These are phyloP conservation scores for Backusella tarrabulga DNA, from an alignment of 192 early-diverging fungal species.

Conservation along the genomic window DNA sequence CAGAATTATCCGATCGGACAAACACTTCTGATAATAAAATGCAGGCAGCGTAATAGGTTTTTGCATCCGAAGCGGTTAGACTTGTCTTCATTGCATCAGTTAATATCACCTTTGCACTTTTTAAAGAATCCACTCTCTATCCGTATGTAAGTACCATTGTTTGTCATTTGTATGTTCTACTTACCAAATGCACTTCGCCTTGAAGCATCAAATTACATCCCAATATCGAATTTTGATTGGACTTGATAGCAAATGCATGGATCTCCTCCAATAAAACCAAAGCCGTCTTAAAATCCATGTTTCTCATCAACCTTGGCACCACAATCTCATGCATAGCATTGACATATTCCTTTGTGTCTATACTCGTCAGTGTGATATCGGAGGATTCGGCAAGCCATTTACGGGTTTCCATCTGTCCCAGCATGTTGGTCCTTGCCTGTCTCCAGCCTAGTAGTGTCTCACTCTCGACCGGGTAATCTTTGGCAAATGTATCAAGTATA, in stretches of 20 bases:
- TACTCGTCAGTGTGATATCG: not conserved
- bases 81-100: slow-evolving; percentile 3
- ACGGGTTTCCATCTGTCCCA: not conserved
- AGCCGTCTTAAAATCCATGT: not conserved
- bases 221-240: not conserved
- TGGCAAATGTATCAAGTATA: not conserved
- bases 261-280: not conserved
- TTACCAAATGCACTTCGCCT: not conserved
- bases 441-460: slow-evolving; percentile 2
- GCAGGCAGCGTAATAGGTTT: not conserved
- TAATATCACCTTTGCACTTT: not conserved
- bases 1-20: not conserved
- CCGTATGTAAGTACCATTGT: not conserved
- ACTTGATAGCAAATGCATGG: not conserved
- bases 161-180: not conserved
- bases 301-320: not conserved
- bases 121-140: not conserved
- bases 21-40: not conserved
- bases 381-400: not conserved
- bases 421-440: not conserved
- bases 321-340: not conserved
- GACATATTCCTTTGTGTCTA: not conserved
- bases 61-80: not conserved
- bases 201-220: slow-evolving; percentile 11
- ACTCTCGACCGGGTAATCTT: slow-evolving; percentile 1